Evolutionary conservation across 2,329 filamentous ascomycete species (phyloP), one percentile per base, ranked within the genome.

Genomic region (Fulvia fulva): DNA sequence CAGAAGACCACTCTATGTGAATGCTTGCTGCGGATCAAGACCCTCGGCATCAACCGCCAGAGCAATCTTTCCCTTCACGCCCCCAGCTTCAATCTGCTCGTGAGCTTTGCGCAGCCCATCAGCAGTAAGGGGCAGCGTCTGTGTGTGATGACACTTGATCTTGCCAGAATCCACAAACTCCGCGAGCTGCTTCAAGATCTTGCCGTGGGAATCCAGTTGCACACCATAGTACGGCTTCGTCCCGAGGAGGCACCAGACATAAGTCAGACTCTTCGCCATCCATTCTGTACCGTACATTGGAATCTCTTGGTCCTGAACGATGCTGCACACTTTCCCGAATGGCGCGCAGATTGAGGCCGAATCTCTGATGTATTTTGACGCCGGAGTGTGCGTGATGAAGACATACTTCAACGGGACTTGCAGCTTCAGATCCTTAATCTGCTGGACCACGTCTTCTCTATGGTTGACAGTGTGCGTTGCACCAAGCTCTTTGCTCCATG

Each of bases 201-300:
- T 65, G n/a, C 72, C 71, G 63, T 78, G 75, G 53, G 71, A 73
- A 37, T 75, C 73, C 26, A 73, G 52, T 28, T 74, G 68, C n/a
- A 74, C 71, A 19, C 69, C 64, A 55, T 78, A 74, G 62, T 74
- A 77, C 3, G 72, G 68, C 22, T 77, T 75, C 1, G 75, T 75
- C 1, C 75, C 75, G 9, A 79, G 50, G 63, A 76, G 69, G 62
- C 70, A 73, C 76, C 77, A 79, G 3, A 70, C 66, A 55, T 77
- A 79, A 0, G 71, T 73, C 52, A 79, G 60, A 16, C 71, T 75
- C 66, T 79, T 79, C 51, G 75, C 71, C 75, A 78, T 77, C 65
- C 76, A 78, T 64, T 77, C 70, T 2, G 76, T 75, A 2, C 76
- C 76, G 59, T 79, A 78, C 73, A 78, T 75, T 23, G 72, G 72